These are phyloP conservation scores for Remersonia thermophila DNA, from an alignment of 2,329 filamentous ascomycete species.

Conservation along the genomic window DNA sequence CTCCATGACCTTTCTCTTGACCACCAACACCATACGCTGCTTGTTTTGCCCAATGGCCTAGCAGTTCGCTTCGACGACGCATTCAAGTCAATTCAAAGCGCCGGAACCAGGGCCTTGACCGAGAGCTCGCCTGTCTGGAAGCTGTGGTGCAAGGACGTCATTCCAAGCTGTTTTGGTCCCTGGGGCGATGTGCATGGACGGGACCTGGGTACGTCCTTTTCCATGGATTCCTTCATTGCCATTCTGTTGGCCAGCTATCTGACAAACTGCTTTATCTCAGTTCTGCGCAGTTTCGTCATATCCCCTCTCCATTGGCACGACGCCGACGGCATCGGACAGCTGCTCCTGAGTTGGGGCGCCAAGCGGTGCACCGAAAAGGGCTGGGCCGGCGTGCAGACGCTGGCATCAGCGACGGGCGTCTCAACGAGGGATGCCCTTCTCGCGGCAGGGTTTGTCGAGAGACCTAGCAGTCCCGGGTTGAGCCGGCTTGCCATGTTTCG, in stretches of 20 bases:
- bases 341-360: conserved; percentile 1
- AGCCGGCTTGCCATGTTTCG: no score
- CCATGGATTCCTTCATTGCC: not conserved
- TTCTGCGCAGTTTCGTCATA: conserved; percentile 3
- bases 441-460: no score
- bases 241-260: not conserved
- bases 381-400: not conserved
- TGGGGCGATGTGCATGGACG: not conserved
- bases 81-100: not conserved
- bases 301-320: not conserved
- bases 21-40: not conserved
- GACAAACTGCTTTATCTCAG: not conserved
- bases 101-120: no score
- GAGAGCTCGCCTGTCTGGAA: not conserved
- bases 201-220: conserved; percentile 3
- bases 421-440: no score
- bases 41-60: conserved; percentile 1
- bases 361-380: not conserved
- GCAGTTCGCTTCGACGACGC: not conserved
- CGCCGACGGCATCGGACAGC: not conserved
- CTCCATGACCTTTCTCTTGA: not conserved
- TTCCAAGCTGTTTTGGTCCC: not conserved
- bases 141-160: conserved; percentile 1
- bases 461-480: no score
- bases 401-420: no score